These are phyloP conservation scores for Carallia brachiata DNA, from an alignment of 345 rosid species.

Conservation along the genomic window DNA sequence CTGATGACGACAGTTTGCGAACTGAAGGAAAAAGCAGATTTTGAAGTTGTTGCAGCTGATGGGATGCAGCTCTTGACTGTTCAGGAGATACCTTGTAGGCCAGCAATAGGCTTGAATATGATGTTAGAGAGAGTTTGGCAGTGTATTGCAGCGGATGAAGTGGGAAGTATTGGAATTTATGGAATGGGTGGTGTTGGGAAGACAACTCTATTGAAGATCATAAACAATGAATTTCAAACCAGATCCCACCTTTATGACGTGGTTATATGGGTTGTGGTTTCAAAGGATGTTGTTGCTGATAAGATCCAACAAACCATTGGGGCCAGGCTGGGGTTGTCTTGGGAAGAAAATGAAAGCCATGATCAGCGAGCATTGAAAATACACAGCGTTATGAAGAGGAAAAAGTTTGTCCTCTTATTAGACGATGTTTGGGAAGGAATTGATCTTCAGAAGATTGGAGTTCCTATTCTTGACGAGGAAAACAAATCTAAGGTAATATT, in stretches of 20 bases:
- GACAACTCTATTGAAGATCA: constrained; percentile 21
- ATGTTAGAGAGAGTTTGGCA: constrained; percentile 10
- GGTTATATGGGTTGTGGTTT: constrained; percentile 41
- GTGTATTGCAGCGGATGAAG: constrained; percentile 16
- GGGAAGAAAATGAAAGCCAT: constrained; percentile 33
- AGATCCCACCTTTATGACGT: constrained; percentile 25
- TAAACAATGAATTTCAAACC: constrained; percentile 23
- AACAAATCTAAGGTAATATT: constrained; percentile 34
- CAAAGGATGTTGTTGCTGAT: constrained; percentile 31
- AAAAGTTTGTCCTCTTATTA: constrained; percentile 32
- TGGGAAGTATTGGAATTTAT: constrained; percentile 20
- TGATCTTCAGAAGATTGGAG: constrained; percentile 34
- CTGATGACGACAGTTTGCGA: neutral
- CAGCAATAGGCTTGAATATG: constrained; percentile 19
- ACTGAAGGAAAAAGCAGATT: constrained; percentile 7
- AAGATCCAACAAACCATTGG: constrained; percentile 38
- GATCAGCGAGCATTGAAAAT: constrained; percentile 34
- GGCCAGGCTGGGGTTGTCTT: constrained; percentile 31
- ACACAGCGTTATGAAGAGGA: constrained; percentile 24
- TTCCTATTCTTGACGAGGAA: constrained; percentile 36
- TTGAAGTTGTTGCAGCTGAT: neutral
- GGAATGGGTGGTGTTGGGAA: constrained; percentile 31
- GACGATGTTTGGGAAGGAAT: constrained; percentile 51
- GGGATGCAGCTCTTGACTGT: neutral
- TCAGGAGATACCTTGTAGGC: constrained; percentile 19